Conservation (phyloP, 2,329 filamentous ascomycete species). For the Arthrobotrys musiformis region DNA sequence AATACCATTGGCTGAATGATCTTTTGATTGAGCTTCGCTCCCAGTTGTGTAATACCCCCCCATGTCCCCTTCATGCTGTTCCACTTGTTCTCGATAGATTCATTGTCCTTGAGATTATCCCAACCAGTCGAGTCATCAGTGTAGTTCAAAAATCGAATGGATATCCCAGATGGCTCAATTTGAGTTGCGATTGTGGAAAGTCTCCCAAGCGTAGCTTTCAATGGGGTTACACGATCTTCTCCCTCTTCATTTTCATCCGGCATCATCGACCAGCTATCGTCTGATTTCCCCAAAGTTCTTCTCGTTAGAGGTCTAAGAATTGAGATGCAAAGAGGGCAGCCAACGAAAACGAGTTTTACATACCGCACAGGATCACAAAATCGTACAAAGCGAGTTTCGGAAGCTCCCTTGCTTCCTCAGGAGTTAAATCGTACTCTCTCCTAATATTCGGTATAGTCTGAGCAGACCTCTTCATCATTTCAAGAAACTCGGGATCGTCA, state of each 20-base stretch:
- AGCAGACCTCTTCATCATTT: slow-evolving; percentile 10
- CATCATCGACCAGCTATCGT: slow-evolving; percentile 32
- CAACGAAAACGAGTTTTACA: too few relatives aligned
- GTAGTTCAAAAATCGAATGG: slow-evolving; percentile 36
- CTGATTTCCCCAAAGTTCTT: background rate
- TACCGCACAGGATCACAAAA: slow-evolving; percentile 34
- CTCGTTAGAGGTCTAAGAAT: background rate
- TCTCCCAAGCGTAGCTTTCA: slow-evolving; percentile 12
- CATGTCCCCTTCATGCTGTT: background rate
- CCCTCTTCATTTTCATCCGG: background rate
- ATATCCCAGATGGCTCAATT: slow-evolving; percentile 37
- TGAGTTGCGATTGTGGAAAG: slow-evolving; percentile 22
- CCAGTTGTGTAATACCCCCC: slow-evolving; percentile 20
- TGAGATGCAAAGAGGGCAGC: too few relatives aligned
- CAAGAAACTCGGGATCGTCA: background rate
- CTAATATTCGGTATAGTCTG: too few relatives aligned
- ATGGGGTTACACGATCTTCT: slow-evolving; percentile 16
- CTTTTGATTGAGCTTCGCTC: slow-evolving; percentile 26
- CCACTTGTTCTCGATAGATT: background rate
- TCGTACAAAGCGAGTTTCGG: slow-evolving; percentile 27
- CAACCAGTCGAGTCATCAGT: background rate
- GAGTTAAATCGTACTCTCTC: slow-evolving; percentile 19
- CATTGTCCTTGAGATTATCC: background rate
- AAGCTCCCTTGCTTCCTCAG: slow-evolving; percentile 12
- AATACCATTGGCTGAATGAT: slow-evolving; percentile 46